phyloP scores from a whole-genome alignment of 345 rosid species.

The Rhodamnia rubescens region DNA sequence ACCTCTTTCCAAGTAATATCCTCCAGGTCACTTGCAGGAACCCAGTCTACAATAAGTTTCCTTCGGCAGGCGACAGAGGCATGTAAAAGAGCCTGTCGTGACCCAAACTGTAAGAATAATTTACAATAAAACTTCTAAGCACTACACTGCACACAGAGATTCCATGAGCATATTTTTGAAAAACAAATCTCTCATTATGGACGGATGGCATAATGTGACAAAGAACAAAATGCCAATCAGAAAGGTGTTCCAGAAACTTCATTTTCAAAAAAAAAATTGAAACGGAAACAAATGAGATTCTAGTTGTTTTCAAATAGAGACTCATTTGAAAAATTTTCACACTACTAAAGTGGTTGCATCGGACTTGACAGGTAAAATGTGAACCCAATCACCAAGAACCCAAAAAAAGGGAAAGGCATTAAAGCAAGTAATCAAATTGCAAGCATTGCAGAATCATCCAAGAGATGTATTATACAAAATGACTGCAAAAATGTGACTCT shows the following conservation, averaged over 20 bases:
- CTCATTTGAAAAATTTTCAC: not conserved
- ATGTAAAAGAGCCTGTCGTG: conserved; percentile 81
- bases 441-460: not conserved
- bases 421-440: not conserved
- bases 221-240: not conserved
- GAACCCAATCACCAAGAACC: not conserved
- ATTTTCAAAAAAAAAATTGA: not conserved
- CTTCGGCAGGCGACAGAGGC: conserved; percentile 71
- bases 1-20: conserved; percentile 46
- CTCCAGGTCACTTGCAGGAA: conserved; percentile 85
- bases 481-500: not conserved
- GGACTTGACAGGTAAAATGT: not conserved
- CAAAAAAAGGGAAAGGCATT: not conserved
- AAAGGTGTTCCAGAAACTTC: not conserved
- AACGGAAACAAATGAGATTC: not conserved
- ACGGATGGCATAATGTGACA: not conserved
- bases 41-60: conserved; percentile 82
- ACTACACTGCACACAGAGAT: not conserved
- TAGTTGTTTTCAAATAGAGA: not conserved
- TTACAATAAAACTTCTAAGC: not conserved
- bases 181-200: not conserved
- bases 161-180: not conserved
- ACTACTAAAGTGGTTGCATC: not conserved
- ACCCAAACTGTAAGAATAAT: not conserved
- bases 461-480: not conserved